phyloP scores from a whole-genome alignment of 805 yeast genomes.

The Starmerella roubikii region DNA sequence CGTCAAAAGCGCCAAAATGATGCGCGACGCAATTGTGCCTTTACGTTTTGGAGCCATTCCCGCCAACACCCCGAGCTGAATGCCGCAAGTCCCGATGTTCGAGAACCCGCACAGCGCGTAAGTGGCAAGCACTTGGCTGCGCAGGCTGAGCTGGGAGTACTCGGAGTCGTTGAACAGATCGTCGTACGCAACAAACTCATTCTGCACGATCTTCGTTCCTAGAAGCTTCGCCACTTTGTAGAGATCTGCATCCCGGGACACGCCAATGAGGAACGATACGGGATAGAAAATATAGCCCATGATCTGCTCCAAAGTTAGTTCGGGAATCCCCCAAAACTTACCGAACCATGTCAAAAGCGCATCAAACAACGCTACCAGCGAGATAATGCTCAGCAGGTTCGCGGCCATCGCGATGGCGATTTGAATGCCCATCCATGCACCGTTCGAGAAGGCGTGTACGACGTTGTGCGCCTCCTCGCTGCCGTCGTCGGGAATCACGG shows the following conservation, averaged over 20 bases:
- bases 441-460: conserved; percentile 44
- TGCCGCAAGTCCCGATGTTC: conserved; percentile 48
- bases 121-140: conserved; percentile 45
- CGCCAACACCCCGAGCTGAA: conserved; percentile 46
- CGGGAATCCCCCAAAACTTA: conserved; percentile 44
- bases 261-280: conserved; percentile 44
- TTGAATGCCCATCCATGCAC: conserved; percentile 44
- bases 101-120: conserved; percentile 53
- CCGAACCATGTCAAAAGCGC: conserved; percentile 49
- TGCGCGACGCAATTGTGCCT: conserved; percentile 35
- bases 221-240: conserved; percentile 38
- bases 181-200: conserved; percentile 45
- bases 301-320: conserved; percentile 41
- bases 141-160: conserved; percentile 35
- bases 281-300: conserved; percentile 48
- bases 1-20: conserved; percentile 36
- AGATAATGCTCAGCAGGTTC: conserved; percentile 49
- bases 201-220: conserved; percentile 46
- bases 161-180: conserved; percentile 30
- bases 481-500: conserved; percentile 34
- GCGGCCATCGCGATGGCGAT: conserved; percentile 46
- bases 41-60: conserved; percentile 40
- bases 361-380: conserved; percentile 41
- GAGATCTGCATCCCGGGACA: conserved; percentile 37
- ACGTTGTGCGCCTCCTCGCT: conserved; percentile 36